Evolutionary conservation across 2,329 filamentous ascomycete species (phyloP), one percentile per base, ranked within the genome.

Genomic region (Saccharata proteae): DNA sequence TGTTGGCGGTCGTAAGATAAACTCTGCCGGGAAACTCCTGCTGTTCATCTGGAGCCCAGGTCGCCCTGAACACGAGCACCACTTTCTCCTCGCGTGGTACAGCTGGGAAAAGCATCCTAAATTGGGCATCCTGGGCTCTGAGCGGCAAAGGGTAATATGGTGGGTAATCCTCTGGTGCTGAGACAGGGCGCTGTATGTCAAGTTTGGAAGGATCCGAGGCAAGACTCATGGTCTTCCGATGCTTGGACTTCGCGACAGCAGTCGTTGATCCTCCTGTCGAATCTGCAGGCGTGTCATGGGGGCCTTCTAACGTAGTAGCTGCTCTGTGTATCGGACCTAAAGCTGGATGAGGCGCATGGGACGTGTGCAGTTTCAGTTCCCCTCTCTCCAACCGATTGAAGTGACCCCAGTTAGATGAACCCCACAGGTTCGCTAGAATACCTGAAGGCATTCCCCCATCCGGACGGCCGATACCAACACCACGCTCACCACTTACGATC

Each of bases 401-500:
- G 40, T 72, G 71, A 10, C 73, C 73, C 82, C 85, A 93, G 27
- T 85, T 77, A 35, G 75, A 80, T 46, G 77, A 92, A 29, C 88
- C 88, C 88, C 88, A 96, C 34, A 92, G 71, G 51, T 96, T 96
- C 18, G 86, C 86, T 63, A 93, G 73, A 38, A 94, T 75, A 10
- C 83, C 84, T 29, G 80, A 81, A 1, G 86, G 83, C 57, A 93
- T 74, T 14, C 71, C 71, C 24, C 79, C 71, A 43, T 75, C 70
- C 37, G 62, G 62, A 29, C 61, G 58, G n/a, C 75, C 74, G 12
- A 74, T 55, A 3, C 69, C 69, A 35, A 84, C 64, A 2, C 74
- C 74, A 38, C 78, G 71, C 47, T 93, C 85, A 30, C 77, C 79
- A 43, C 79, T 83, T 11, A 88, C 73, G 16, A 83, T 67, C 15